These are phyloP conservation scores for Melaleuca alternifolia DNA, from an alignment of 345 rosid species.

Conservation along the genomic window DNA sequence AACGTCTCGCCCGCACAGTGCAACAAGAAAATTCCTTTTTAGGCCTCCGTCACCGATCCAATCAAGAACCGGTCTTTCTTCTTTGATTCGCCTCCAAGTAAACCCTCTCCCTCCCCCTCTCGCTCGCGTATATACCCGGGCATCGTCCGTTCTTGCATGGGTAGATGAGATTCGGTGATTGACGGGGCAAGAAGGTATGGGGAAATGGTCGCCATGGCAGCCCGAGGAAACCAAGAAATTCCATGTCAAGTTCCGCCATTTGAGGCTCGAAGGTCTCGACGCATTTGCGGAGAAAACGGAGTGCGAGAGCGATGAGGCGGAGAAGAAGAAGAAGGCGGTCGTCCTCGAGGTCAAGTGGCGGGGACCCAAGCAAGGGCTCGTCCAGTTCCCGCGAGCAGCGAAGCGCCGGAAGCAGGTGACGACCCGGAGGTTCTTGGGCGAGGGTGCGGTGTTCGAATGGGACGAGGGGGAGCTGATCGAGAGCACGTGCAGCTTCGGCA, in stretches of 20 bases:
- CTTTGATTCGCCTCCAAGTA: not conserved
- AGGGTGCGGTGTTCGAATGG: constrained; percentile 2
- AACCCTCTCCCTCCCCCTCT: not conserved
- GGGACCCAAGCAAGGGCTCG: not conserved
- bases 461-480: constrained; percentile 21
- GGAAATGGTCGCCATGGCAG: not conserved
- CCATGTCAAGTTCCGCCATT: not conserved
- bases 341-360: not conserved
- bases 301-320: not conserved
- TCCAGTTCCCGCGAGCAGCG: not conserved
- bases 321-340: not conserved
- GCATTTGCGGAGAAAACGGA: not conserved
- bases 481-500: constrained; percentile 3
- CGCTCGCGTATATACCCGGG: not conserved
- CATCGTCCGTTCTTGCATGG: not conserved
- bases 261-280: not conserved
- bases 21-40: not conserved
- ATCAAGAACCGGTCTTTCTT: not conserved
- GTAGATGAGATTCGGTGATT: not conserved
- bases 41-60: not conserved
- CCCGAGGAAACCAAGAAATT: not conserved
- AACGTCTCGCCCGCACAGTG: not conserved
- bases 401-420: not conserved
- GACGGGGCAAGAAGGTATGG: not conserved
- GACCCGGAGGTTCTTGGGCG: not conserved